These are phyloP conservation scores for Chenopodium suecicum DNA, from an alignment of 148 eudicot species.

Conservation along the genomic window DNA sequence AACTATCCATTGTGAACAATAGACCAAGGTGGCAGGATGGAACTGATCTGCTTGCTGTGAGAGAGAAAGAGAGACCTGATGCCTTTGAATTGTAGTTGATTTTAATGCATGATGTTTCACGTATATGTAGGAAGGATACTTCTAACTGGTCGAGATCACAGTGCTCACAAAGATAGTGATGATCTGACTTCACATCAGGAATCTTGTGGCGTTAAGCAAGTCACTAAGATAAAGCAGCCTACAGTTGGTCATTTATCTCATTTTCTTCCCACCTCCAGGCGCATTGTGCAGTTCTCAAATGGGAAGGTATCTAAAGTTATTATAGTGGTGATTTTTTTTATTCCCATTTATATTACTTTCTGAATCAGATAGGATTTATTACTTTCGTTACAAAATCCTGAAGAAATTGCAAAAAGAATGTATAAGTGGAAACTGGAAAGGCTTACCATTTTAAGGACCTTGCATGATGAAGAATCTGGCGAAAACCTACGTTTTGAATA, in stretches of 20 bases:
- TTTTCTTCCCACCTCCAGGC: slow-evolving; percentile 90
- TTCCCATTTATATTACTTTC: background rate
- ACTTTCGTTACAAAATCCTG: background rate
- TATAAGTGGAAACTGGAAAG: background rate
- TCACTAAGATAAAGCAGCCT: slow-evolving; percentile 24
- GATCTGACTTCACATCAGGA: slow-evolving; percentile 28
- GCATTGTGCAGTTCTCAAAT: slow-evolving; percentile 95
- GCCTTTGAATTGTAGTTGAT: slow-evolving; percentile 3
- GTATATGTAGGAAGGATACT: slow-evolving; percentile 77
- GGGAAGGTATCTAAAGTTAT: slow-evolving; percentile 59
- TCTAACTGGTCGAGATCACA: slow-evolving; percentile 43
- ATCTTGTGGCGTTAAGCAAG: slow-evolving; percentile 25
- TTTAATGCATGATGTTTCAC: slow-evolving; percentile 1
- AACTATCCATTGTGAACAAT: background rate
- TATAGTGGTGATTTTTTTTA: background rate
- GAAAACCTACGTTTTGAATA: background rate
- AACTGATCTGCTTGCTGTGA: slow-evolving; percentile 6
- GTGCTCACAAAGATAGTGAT: slow-evolving; percentile 27
- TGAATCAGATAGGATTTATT: background rate
- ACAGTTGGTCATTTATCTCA: slow-evolving; percentile 50
- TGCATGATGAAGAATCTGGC: background rate
- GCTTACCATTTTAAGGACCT: background rate
- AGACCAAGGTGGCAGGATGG: background rate
- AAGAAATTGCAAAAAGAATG: background rate
- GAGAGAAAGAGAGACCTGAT: background rate